Base-by-base conservation (phyloP, 257 asterid genomes). In the Penstemon newberryi region DNA sequence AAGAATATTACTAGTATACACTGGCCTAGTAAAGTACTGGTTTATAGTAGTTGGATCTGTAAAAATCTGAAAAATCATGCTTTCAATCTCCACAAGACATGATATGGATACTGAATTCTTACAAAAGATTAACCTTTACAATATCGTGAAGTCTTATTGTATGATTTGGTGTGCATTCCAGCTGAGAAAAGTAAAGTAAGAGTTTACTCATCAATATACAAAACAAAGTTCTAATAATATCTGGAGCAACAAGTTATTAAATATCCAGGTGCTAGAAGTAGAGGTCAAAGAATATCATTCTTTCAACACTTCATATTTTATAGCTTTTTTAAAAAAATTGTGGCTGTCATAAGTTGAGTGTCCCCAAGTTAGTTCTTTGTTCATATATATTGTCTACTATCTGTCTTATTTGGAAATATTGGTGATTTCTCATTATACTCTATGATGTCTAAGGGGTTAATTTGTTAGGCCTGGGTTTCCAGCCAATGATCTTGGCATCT, bases 21-120 rank as follows among this genome's bases (percentile, higher is more conserved):
- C 60, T 38, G 42, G 42, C 8, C 13, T 15, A 40, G 59, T 66
- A 66, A 11, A 10, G 33, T 50, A 64, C 59, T 37, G 56, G 39
- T 49, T 65, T 61, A 45, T 59, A 49, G 15, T 40, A 11, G 68
- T 63, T 72, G 78, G 62, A 70, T n/a, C 12, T 60, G 52, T 70
- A 37, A 37, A 33, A 56, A 59, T 56, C 44, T 53, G 19, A 12
- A 58, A 13, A n/a, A 6, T 59, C 44, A 10, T 63, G 45, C 6
- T 42, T 44, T 54, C 56, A 7, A 36, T 38, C 37, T 45, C 56
- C 60, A 41, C 33, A 73, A 50, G 49, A 51, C 41, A 19, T 56
- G 18, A 25, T 25, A 25, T 51, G 7, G 67, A 37, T 60, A 56
- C 33, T 65, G 25, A 46, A 12, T 70, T 63, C 55, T 45, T 54